Conservation (phyloP, 179 eudicot genomes). For the Heliamphora pulchella region DNA sequence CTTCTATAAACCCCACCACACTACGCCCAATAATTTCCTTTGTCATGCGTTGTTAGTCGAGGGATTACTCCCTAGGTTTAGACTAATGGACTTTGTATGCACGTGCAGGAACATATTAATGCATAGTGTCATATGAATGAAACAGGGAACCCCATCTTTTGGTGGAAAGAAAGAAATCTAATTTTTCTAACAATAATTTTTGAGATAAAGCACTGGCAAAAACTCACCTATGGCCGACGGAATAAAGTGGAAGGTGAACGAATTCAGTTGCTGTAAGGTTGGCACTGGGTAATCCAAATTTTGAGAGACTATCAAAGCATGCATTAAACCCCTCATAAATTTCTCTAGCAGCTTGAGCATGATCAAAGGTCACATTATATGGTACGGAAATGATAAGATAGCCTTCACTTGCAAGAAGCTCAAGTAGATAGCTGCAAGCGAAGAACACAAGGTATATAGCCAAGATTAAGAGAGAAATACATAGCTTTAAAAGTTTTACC, state of each 20-base stretch:
- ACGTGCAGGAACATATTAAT: not conserved
- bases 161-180: not conserved
- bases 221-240: constrained; percentile 88
- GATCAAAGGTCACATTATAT: constrained; percentile 91
- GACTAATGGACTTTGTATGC: not conserved
- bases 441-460: constrained; percentile 9
- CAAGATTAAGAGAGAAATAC: not conserved
- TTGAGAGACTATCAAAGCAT: constrained; percentile 55
- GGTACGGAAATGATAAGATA: constrained; percentile 78
- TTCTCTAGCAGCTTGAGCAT: constrained; percentile 61
- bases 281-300: constrained; percentile 55
- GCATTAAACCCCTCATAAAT: constrained; percentile 63
- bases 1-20: too few relatives aligned
- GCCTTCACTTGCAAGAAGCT: constrained; percentile 71
- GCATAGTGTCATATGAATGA: not conserved
- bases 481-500: not conserved
- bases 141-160: not conserved
- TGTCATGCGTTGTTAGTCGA: too few relatives aligned
- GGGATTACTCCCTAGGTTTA: too few relatives aligned
- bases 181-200: not conserved
- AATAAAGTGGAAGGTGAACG: constrained; percentile 70
- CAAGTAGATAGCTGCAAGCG: constrained; percentile 62
- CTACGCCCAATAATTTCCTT: too few relatives aligned
- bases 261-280: constrained; percentile 50
- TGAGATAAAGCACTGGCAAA: not conserved